Percentiles rank a stretch among this genome's conserved stretches.
Conservation (phyloP, 176 grass and related monocot genomes). For the Areca catechu region DNA sequence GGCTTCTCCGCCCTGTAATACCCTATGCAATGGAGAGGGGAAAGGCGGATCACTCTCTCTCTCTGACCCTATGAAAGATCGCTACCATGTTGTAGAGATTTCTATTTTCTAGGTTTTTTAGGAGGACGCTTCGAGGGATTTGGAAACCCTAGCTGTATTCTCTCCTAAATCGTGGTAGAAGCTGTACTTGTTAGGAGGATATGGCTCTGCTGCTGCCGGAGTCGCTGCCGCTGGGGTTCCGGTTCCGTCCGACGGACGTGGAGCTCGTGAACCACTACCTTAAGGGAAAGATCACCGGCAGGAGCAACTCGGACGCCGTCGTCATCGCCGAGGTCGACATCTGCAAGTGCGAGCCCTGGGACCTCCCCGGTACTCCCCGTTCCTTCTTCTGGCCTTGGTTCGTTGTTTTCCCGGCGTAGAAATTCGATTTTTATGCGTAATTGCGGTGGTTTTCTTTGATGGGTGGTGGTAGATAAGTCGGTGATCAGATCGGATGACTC, state of each 20-base stretch:
- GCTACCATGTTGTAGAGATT: too few species aligned
- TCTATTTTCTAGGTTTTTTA: too few species aligned
- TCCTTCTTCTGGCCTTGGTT: not conserved
- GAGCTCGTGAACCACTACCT: conserved; percentile 43
- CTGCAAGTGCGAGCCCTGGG: conserved; percentile 44
- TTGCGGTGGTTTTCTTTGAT: conserved; percentile 9
- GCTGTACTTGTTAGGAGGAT: not conserved
- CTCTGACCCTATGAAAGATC: too few species aligned
- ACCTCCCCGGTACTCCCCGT: conserved; percentile 27
- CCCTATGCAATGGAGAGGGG: too few species aligned
- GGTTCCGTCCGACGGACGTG: conserved; percentile 39
- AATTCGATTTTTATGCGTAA: not conserved
- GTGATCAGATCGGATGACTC: conserved; percentile 47
- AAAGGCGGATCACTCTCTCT: too few species aligned
- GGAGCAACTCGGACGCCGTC: conserved; percentile 15
- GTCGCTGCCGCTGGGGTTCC: conserved; percentile 30
- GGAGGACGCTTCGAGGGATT: too few species aligned
- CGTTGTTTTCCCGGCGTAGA: not conserved
- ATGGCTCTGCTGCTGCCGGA: conserved; percentile 12
- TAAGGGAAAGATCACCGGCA: conserved; percentile 32
- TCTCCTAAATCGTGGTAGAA: too few species aligned
- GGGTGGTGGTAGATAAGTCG: conserved; percentile 20
- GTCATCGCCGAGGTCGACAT: conserved; percentile 41
- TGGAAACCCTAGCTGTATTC: too few species aligned
- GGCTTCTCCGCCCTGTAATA: too few species aligned